Base-by-base conservation (phyloP, 140 eudicot genomes). In the Ambrosia hybrid region DNA sequence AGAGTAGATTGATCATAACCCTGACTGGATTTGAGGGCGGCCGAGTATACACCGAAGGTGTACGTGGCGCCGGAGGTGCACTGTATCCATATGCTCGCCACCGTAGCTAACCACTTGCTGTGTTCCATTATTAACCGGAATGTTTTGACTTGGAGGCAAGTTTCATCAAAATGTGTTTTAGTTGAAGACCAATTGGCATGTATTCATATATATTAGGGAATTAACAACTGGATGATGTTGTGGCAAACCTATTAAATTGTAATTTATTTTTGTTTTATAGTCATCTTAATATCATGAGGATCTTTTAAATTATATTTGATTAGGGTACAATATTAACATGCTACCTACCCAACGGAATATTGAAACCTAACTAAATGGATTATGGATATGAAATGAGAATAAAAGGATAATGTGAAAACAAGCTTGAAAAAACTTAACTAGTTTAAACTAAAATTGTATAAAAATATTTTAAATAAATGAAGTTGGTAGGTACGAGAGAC, bases 71-170 rank as follows among this genome's bases (percentile, higher is more conserved):
- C 99, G 83, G 88, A 80, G 83, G 73, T 81, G 77, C 95, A 85
- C 78, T 94, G 99, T 58, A 94, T 94, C 96, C 96, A 90, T 66
- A 94, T 94, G 81, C 99, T 94, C 12, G 97, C 96, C 12, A 69
- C 90, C 64, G 97, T 74, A 5, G 97, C 86, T 8, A 83, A 53
- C 97, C 97, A 93, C 78, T 83, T 90, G 79, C 61, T 79, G 80
- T 75, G 65, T 71, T 73, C 85, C 82, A 78, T 61, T 34, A 1
- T 33, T 30, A 57, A 9, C 3, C 9, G 11, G 13, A 6, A 48
- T 48, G 11, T 48, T 48, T 48, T 8, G 53, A 7, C 9, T 48
- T 48, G 9, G 53, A 48, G n/a, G 53, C 53, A 7, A 48, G 3
- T 10, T 48, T 48, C 3, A 9, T 41, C 48, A 41, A 41, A 0